Conservation (phyloP, 2,329 filamentous ascomycete species). For the Trichoderma simmonsii region DNA sequence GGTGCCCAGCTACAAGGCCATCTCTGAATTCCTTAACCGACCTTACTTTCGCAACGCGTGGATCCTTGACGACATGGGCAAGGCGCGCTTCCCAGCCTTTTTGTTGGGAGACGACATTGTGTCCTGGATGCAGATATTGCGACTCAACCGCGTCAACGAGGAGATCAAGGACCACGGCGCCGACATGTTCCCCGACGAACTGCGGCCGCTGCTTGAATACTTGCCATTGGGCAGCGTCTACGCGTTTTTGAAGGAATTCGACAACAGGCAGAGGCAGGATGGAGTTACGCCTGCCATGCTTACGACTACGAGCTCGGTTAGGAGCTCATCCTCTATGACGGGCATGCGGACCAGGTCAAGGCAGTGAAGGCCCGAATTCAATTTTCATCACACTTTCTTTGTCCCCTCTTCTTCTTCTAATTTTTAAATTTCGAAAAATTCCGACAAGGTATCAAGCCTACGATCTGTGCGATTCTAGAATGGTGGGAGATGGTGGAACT, state of each 20-base stretch:
- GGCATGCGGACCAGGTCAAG: slow-evolving; percentile 5
- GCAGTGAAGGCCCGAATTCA: not conserved
- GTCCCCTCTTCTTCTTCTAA: not conserved
- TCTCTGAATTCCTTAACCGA: slow-evolving; percentile 30
- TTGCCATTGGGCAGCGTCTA: slow-evolving; percentile 22
- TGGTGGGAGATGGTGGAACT: not conserved
- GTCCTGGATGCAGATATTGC: slow-evolving; percentile 36
- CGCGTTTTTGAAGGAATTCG: slow-evolving; percentile 21
- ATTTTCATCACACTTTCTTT: not conserved
- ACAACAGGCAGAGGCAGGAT: slow-evolving; percentile 17
- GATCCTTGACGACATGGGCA: slow-evolving; percentile 37
- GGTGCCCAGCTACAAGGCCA: slow-evolving; percentile 25
- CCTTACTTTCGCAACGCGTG: slow-evolving; percentile 36
- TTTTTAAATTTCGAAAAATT: not conserved
- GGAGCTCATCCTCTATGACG: slow-evolving; percentile 5
- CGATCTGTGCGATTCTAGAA: not conserved
- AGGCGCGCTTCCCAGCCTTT: slow-evolving; percentile 32
- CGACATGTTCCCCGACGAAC: slow-evolving; percentile 29
- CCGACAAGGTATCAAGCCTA: not conserved
- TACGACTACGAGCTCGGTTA: slow-evolving; percentile 2
- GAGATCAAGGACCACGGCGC: slow-evolving; percentile 35
- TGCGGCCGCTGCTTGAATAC: slow-evolving; percentile 22
- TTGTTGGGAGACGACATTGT: slow-evolving; percentile 36
- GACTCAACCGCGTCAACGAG: slow-evolving; percentile 34
- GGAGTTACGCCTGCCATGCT: slow-evolving; percentile 14